Evolutionary conservation across 2,329 filamentous ascomycete genomes (phyloP).

Genomic region (Colletotrichum magnum): DNA sequence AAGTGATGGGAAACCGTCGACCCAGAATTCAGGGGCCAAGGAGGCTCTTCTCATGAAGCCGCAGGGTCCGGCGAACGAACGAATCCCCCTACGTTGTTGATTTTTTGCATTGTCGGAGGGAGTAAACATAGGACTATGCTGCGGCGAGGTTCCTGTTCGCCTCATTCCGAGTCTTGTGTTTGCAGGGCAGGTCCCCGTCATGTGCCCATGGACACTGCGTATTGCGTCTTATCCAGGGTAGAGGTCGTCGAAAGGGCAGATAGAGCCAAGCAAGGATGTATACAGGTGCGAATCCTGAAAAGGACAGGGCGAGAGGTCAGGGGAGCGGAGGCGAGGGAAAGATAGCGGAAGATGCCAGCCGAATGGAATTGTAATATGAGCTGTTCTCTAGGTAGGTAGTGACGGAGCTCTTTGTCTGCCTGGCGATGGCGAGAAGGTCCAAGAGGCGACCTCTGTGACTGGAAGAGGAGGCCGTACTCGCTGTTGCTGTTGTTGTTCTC

Average conservation of each 20-base stretch:
- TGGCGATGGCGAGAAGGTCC: conserved; percentile 12
- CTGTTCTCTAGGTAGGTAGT: neutral
- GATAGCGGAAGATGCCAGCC: conserved; percentile 12
- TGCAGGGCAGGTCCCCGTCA: conserved; percentile 39
- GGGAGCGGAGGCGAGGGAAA: conserved; percentile 2
- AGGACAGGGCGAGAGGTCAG: neutral
- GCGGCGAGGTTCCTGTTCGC: conserved; percentile 38
- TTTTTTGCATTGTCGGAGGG: conserved; percentile 29
- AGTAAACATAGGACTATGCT: conserved; percentile 23
- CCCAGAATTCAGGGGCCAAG: conserved; percentile 15
- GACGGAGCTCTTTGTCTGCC: conserved; percentile 20
- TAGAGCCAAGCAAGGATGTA: conserved; percentile 18
- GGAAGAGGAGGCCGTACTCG: neutral
- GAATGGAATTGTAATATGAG: conserved; percentile 3
- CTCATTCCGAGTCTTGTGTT: conserved; percentile 38
- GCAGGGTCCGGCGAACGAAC: conserved; percentile 26
- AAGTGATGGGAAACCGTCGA: conserved; percentile 4
- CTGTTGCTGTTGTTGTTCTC: too few species aligned
- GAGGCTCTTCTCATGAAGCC: conserved; percentile 19
- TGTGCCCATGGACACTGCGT: conserved; percentile 33
- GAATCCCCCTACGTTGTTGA: conserved; percentile 12
- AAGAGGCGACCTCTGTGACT: conserved; percentile 32
- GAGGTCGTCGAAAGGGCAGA: conserved; percentile 4
- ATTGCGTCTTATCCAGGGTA: conserved; percentile 37
- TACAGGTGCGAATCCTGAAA: conserved; percentile 29